phyloP scores from a whole-genome alignment of 768 basidiomycete species.

The Lactifluus piperatus region DNA sequence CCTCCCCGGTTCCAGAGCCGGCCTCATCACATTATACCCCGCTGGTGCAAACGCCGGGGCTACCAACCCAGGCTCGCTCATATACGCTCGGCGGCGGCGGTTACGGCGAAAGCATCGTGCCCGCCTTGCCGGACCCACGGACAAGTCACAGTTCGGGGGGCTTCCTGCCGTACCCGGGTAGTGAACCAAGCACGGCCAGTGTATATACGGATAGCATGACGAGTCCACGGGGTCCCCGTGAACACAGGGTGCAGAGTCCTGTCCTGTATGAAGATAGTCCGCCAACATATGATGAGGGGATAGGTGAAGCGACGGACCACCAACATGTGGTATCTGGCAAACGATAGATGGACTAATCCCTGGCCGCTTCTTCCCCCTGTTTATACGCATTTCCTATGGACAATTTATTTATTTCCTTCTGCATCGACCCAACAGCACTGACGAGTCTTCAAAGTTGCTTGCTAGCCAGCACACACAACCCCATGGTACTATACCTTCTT shows the following conservation, averaged over 20 bases:
- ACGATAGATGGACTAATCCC: not conserved
- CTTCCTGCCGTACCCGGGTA: slow-evolving; percentile 20
- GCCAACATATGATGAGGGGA: slow-evolving; percentile 55
- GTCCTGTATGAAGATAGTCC: slow-evolving; percentile 44
- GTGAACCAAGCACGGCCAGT: slow-evolving; percentile 6
- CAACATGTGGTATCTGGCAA: not conserved
- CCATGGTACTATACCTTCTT: not conserved
- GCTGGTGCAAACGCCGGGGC: not conserved
- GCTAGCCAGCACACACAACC: not conserved
- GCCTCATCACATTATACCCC: slow-evolving; percentile 8
- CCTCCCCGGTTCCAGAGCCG: slow-evolving; percentile 10
- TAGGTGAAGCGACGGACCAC: not conserved
- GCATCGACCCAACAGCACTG: not conserved
- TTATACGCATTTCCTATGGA: not conserved
- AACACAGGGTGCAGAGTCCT: not conserved
- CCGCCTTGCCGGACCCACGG: slow-evolving; percentile 20
- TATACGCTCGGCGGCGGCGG: slow-evolving; percentile 51
- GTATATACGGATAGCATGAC: slow-evolving; percentile 6
- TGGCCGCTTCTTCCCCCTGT: not conserved
- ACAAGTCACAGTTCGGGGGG: slow-evolving; percentile 15
- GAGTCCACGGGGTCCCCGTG: not conserved
- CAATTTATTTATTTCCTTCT: not conserved
- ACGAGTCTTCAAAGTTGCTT: not conserved
- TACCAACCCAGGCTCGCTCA: slow-evolving; percentile 26
- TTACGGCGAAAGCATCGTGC: slow-evolving; percentile 41